A percentile compares a stretch with the other conserved stretches of the same genome.
Conservation (phyloP, 202 grass and related monocot species). For the Elaeis oleifera region DNA sequence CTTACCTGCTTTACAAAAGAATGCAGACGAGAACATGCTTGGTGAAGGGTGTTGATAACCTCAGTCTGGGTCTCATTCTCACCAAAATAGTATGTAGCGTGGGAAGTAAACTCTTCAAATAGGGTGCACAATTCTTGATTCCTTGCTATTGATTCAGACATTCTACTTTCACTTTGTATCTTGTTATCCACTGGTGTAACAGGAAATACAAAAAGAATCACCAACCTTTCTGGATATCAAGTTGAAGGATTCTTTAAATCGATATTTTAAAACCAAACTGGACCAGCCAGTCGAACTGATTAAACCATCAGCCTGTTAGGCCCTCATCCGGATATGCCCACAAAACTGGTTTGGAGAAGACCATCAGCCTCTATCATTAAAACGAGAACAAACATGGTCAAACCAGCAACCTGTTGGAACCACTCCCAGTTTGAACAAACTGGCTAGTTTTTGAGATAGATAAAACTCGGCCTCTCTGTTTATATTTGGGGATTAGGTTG, state of each 20-base stretch:
- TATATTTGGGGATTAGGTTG: no score
- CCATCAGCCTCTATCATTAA: no score
- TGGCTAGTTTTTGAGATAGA: no score
- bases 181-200: slow-evolving; percentile 37
- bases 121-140: slow-evolving; percentile 55
- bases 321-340: no score
- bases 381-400: no score
- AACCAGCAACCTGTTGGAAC: no score
- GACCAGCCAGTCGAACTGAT: no score
- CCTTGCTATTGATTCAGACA: slow-evolving; percentile 9
- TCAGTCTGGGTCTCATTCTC: slow-evolving; percentile 67
- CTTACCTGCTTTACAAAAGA: slow-evolving; percentile 65
- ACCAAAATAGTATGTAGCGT: slow-evolving; percentile 41
- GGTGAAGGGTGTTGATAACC: slow-evolving; percentile 50
- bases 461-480: no score
- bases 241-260: slow-evolving; percentile 1
- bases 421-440: no score
- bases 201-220: slow-evolving; percentile 11
- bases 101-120: slow-evolving; percentile 52
- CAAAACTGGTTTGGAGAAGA: no score
- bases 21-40: slow-evolving; percentile 37
- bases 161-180: slow-evolving; percentile 26
- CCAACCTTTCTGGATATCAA: slow-evolving; percentile 2
- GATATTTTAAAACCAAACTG: background rate
- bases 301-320: no score